A percentile compares a stretch with the other conserved stretches of the same genome.
phyloP scores from a whole-genome alignment of 164 flowering plant genomes.

The Saururus chinensis region DNA sequence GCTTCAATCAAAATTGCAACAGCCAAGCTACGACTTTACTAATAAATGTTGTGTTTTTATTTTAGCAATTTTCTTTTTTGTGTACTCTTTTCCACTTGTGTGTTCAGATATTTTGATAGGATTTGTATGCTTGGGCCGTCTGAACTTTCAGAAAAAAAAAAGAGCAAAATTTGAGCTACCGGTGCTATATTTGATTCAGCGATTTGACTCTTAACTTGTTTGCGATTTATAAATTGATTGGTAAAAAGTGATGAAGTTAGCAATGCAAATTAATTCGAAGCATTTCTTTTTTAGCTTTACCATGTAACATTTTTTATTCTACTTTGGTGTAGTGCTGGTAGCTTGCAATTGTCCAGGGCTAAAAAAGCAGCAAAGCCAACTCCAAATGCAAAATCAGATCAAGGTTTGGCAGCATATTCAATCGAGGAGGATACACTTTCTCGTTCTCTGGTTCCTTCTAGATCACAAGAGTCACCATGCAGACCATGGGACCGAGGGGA shows the following conservation, averaged over 20 bases:
- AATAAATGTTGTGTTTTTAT: too few species aligned
- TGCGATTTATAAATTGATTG: neutral
- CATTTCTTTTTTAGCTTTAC: neutral
- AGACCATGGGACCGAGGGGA: conserved; percentile 94
- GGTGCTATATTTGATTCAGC: neutral
- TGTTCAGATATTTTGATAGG: too few species aligned
- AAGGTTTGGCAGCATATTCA: conserved; percentile 14
- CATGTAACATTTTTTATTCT: neutral
- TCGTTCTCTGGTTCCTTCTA: conserved; percentile 16
- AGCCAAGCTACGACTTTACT: too few species aligned
- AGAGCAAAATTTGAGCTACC: too few species aligned
- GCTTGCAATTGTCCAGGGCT: conserved; percentile 27
- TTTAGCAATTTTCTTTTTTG: too few species aligned
- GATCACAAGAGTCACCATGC: conserved; percentile 37
- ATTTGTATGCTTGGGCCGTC: too few species aligned
- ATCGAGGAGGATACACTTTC: conserved; percentile 7
- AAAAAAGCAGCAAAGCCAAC: conserved; percentile 35
- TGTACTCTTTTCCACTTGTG: too few species aligned
- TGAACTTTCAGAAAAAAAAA: too few species aligned
- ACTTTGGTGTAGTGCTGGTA: conserved; percentile 18
- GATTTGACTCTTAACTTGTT: neutral
- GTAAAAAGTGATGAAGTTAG: neutral
- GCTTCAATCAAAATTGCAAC: too few species aligned
- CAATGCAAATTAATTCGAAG: neutral
- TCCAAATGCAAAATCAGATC: conserved; percentile 15